phyloP scores from a whole-genome alignment of 2,329 filamentous ascomycete genomes.

The Arthrobotrys musiformis region DNA sequence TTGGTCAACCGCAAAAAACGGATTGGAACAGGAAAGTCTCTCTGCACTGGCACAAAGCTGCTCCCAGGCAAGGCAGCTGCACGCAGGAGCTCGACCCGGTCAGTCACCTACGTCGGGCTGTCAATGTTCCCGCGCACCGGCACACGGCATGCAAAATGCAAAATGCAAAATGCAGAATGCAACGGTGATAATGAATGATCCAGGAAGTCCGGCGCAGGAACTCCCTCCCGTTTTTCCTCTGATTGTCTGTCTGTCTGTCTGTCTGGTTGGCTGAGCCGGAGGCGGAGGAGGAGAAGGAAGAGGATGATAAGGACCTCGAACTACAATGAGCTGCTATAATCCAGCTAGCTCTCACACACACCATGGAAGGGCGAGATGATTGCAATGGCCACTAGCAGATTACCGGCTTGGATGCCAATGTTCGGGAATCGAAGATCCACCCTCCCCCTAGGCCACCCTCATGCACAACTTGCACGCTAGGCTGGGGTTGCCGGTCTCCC shows the following conservation, averaged over 20 bases:
- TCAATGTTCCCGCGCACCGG: slow-evolving; percentile 2
- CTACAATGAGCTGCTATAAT: not conserved
- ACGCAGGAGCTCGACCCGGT: slow-evolving; percentile 28
- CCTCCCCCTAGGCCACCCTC: not conserved
- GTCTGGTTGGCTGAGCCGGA: too few species aligned
- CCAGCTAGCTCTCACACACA: not conserved
- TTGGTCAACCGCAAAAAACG: slow-evolving; percentile 27
- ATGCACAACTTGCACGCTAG: slow-evolving; percentile 18
- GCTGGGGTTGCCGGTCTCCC: slow-evolving; percentile 38
- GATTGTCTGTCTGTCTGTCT: too few species aligned
- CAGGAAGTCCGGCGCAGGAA: not conserved
- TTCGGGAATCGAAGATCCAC: slow-evolving; percentile 40
- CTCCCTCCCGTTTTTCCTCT: not conserved
- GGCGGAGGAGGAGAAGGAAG: too few species aligned
- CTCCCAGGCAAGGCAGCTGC: slow-evolving; percentile 16
- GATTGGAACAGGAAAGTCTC: slow-evolving; percentile 22
- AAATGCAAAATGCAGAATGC: not conserved
- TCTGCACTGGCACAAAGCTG: slow-evolving; percentile 1
- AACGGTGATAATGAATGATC: not conserved
- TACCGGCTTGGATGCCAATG: slow-evolving; percentile 32
- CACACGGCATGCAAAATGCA: not conserved
- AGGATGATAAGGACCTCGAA: not conserved
- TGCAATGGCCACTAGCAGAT: slow-evolving; percentile 1
- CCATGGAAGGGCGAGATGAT: not conserved
- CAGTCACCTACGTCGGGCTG: slow-evolving; percentile 2